Evolutionary conservation across 2,329 filamentous ascomycete genomes (phyloP).

Genomic region (Ceratocystiopsis brevicomis): DNA sequence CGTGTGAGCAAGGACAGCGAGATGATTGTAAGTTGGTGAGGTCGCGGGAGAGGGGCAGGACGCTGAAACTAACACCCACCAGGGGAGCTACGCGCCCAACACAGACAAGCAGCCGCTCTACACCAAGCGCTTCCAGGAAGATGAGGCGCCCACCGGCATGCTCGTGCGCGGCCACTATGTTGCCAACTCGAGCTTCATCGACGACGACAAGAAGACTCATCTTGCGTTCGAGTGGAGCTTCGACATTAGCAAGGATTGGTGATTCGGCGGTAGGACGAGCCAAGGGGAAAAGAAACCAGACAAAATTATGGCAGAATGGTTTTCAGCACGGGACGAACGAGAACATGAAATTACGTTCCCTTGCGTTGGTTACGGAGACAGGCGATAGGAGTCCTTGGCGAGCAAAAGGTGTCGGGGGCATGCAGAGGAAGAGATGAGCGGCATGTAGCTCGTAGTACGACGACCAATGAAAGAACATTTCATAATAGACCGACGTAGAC

Average conservation of each 20-base stretch:
- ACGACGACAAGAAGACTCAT: constrained; percentile 84
- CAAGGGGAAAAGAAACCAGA: too few species aligned
- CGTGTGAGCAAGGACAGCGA: constrained; percentile 83
- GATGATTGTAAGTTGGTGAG: constrained; percentile 61
- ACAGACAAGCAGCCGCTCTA: constrained; percentile 74
- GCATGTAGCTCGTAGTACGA: too few species aligned
- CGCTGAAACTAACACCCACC: background rate
- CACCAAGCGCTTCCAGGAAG: constrained; percentile 79
- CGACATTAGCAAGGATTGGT: constrained; percentile 94
- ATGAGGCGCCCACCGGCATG: constrained; percentile 85
- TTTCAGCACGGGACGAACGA: too few species aligned
- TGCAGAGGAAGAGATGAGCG: too few species aligned
- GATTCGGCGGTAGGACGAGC: constrained; percentile 1
- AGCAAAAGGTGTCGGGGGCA: too few species aligned
- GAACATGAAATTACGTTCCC: too few species aligned
- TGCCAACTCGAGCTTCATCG: constrained; percentile 74
- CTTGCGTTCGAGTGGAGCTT: constrained; percentile 92
- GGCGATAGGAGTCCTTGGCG: too few species aligned
- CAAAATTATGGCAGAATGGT: too few species aligned
- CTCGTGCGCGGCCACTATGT: constrained; percentile 79
- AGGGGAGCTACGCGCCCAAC: constrained; percentile 88
- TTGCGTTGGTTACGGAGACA: too few species aligned
- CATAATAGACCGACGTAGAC: background rate
- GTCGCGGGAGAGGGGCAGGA: too few species aligned
- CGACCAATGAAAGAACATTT: background rate